These are phyloP conservation scores for Coniochaeta sp. DNA, from an alignment of 2,329 filamentous ascomycete species.

Conservation along the genomic window DNA sequence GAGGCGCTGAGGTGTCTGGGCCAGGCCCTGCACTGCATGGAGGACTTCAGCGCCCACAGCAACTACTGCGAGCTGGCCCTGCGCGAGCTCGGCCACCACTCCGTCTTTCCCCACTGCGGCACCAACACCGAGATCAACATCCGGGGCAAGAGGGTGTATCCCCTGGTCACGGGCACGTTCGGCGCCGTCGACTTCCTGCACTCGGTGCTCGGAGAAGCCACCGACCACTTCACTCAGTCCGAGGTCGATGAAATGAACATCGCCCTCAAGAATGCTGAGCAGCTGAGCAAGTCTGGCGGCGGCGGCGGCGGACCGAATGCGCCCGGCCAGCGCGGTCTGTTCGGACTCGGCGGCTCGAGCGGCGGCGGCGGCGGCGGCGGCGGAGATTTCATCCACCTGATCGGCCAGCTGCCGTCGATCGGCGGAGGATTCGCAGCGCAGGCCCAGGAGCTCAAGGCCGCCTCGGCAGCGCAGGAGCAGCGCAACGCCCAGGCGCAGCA, in stretches of 20 bases:
- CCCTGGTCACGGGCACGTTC: conserved; percentile 69
- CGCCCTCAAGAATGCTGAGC: conserved; percentile 63
- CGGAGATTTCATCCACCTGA: conserved; percentile 60
- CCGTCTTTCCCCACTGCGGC: conserved; percentile 72
- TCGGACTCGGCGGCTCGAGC: conserved; percentile 22
- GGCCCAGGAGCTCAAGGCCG: conserved; percentile 54
- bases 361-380: conserved; percentile 26
- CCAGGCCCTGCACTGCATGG: conserved; percentile 69
- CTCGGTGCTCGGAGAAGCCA: conserved; percentile 67
- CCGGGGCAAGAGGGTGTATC: conserved; percentile 60
- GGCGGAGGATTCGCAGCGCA: conserved; percentile 60
- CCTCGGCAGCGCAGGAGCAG: conserved; percentile 56
- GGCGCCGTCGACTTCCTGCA: conserved; percentile 81
- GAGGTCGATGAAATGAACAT: conserved; percentile 76
- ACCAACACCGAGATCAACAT: conserved; percentile 56
- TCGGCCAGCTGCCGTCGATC: conserved; percentile 67
- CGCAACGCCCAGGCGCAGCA: conserved; percentile 34
- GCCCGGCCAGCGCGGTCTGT: conserved; percentile 22
- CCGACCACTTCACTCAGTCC: conserved; percentile 77
- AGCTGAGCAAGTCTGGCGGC: conserved; percentile 23
- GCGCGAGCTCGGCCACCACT: conserved; percentile 60
- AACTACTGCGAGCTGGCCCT: conserved; percentile 77
- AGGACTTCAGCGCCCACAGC: conserved; percentile 75
- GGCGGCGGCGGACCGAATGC: conserved; percentile 15
- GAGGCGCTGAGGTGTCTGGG: conserved; percentile 72